A percentile compares a stretch with the other conserved stretches of the same genome.
Evolutionary conservation across 495 filamentous ascomycete species (phyloP).

Genomic region (Trichoderma virens): DNA sequence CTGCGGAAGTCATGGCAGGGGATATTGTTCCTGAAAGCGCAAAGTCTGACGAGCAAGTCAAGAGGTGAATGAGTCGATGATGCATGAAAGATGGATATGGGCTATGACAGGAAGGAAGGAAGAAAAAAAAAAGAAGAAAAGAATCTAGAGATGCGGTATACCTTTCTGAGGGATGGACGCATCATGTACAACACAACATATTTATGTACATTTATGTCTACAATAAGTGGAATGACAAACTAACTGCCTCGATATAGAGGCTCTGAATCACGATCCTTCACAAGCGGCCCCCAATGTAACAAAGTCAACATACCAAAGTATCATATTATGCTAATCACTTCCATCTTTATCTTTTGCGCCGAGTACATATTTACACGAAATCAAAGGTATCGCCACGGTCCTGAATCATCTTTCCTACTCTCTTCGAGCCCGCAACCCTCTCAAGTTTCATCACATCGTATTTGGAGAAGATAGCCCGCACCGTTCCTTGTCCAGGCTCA

Average conservation of each 20-base stretch:
- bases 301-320: background rate
- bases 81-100: background rate
- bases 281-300: too few relatives aligned
- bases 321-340: background rate
- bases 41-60: slow-evolving; percentile 8
- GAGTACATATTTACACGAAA: slow-evolving; percentile 41
- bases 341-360: background rate
- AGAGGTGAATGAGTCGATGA: background rate
- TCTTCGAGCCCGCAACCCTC: slow-evolving; percentile 71
- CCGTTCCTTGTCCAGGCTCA: slow-evolving; percentile 44
- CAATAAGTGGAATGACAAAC: background rate
- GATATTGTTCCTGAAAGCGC: slow-evolving; percentile 3
- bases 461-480: slow-evolving; percentile 71
- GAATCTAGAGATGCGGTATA: background rate
- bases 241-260: background rate
- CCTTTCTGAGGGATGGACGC: background rate
- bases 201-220: slow-evolving; percentile 9
- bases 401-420: slow-evolving; percentile 68
- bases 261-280: too few relatives aligned
- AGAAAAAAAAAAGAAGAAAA: too few relatives aligned
- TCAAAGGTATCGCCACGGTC: slow-evolving; percentile 86
- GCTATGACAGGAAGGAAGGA: background rate
- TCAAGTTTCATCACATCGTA: slow-evolving; percentile 87
- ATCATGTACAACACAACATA: slow-evolving; percentile 13
- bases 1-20: slow-evolving; percentile 16